Percentiles rank a stretch among this genome's conserved stretches.
Conservation (phyloP, 73 alveolate species). For the Symbiodinium natans region DNA sequence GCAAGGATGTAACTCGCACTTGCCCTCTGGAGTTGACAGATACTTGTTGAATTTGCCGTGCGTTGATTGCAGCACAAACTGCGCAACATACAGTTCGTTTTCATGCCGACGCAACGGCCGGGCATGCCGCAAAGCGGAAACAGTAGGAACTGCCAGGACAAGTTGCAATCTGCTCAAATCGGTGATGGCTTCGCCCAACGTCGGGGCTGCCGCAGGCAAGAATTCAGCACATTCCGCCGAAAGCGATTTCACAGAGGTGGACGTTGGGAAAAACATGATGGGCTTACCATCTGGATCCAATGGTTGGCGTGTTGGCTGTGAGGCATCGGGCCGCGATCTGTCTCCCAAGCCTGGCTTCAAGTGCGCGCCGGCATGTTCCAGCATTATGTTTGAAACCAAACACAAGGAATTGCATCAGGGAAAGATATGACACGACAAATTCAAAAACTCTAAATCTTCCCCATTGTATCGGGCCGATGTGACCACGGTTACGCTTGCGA, state of each 20-base stretch:
- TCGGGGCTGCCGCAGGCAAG: neutral
- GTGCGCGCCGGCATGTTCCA: neutral
- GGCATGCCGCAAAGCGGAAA: conserved; percentile 36
- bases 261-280: neutral
- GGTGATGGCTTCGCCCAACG: conserved; percentile 60
- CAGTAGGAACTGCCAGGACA: conserved; percentile 56
- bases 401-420: no score
- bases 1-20: conserved; percentile 52
- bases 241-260: neutral
- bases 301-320: neutral
- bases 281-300: neutral
- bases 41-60: conserved; percentile 64
- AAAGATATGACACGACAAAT: no score
- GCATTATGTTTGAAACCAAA: no score
- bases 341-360: neutral
- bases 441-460: no score
- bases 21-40: conserved; percentile 66
- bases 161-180: conserved; percentile 62
- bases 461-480: no score
- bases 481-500: no score
- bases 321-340: neutral
- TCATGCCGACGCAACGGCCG: conserved; percentile 84
- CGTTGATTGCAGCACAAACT: conserved; percentile 87
- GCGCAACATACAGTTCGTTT: conserved; percentile 73
- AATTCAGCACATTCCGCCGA: neutral